Percentiles rank a stretch among this genome's conserved stretches.
Conservation (phyloP, 139 green algal species). For the Deuterostichococcus epilithicus region DNA sequence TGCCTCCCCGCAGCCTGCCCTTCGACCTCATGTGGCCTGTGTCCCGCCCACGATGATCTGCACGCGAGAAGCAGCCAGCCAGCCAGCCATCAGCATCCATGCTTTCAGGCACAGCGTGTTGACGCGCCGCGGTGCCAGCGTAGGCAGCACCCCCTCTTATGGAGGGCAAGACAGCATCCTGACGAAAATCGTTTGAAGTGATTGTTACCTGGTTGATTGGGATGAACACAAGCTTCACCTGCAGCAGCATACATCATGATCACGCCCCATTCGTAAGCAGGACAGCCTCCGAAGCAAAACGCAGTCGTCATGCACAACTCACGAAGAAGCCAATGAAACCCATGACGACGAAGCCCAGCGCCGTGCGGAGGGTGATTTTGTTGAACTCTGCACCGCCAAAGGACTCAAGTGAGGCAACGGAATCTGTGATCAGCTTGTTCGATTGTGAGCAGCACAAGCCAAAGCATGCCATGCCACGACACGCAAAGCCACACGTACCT, state of each 20-base stretch:
- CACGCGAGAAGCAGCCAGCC: slow-evolving; percentile 31
- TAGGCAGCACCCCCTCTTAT: background rate
- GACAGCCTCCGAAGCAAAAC: slow-evolving; percentile 81
- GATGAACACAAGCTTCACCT: background rate
- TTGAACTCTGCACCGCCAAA: slow-evolving; percentile 72
- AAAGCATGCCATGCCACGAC: background rate
- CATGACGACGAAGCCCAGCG: slow-evolving; percentile 89
- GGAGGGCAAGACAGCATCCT: background rate
- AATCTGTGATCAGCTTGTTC: background rate
- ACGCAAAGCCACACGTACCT: slow-evolving; percentile 42
- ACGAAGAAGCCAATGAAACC: slow-evolving; percentile 98
- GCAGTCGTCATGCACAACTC: too few relatives aligned
- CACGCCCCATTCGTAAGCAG: background rate
- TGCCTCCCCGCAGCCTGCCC: too few relatives aligned
- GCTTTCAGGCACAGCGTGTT: background rate
- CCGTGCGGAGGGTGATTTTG: slow-evolving; percentile 77
- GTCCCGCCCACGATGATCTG: slow-evolving; percentile 77
- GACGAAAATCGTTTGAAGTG: background rate
- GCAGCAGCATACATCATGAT: too few relatives aligned
- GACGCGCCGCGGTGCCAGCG: background rate
- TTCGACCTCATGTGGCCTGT: background rate
- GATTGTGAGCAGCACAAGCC: background rate
- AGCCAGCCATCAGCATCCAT: background rate
- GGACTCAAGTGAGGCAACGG: background rate
- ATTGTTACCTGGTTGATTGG: background rate